Conservation (phyloP, 2,329 filamentous ascomycete species). For the Ophiostoma quercus region DNA sequence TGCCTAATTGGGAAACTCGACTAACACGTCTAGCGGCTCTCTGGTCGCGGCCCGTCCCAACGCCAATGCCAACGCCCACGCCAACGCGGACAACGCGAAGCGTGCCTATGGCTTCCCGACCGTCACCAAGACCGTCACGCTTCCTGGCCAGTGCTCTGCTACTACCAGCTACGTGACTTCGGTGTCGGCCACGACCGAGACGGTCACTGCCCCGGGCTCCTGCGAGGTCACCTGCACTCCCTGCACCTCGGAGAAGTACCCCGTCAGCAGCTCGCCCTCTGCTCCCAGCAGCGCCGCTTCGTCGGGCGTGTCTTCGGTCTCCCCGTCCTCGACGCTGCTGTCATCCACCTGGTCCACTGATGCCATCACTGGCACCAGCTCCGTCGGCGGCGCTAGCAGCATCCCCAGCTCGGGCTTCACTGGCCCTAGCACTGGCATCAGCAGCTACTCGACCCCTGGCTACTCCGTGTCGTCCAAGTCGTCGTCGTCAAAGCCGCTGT, state of each 20-base stretch:
- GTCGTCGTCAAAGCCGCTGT: background rate
- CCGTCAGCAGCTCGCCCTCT: background rate
- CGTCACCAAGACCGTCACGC: conserved; percentile 25
- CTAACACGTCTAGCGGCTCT: conserved; percentile 16
- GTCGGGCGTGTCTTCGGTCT: background rate
- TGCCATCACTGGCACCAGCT: conserved; percentile 13
- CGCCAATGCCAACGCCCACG: conserved; percentile 19
- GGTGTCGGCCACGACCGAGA: conserved; percentile 20
- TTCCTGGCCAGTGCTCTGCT: conserved; percentile 18
- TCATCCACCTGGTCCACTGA: conserved; percentile 15
- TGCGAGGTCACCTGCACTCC: conserved; percentile 18
- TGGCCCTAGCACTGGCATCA: conserved; percentile 4
- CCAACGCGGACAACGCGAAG: conserved; percentile 22
- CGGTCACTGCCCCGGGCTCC: conserved; percentile 15
- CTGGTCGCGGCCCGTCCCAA: conserved; percentile 25
- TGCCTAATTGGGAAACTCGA: conserved; percentile 12
- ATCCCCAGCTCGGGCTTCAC: background rate
- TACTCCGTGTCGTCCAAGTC: conserved; percentile 17
- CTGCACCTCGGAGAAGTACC: conserved; percentile 18
- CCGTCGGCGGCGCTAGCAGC: background rate
- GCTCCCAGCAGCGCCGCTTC: conserved; percentile 1
- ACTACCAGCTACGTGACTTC: conserved; percentile 14
- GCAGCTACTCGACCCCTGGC: conserved; percentile 16
- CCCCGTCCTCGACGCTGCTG: background rate
- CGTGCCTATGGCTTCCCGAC: conserved; percentile 25